A percentile compares a stretch with the other conserved stretches of the same genome.
Conservation (phyloP, 148 eudicot species). For the Silene uniflora region DNA sequence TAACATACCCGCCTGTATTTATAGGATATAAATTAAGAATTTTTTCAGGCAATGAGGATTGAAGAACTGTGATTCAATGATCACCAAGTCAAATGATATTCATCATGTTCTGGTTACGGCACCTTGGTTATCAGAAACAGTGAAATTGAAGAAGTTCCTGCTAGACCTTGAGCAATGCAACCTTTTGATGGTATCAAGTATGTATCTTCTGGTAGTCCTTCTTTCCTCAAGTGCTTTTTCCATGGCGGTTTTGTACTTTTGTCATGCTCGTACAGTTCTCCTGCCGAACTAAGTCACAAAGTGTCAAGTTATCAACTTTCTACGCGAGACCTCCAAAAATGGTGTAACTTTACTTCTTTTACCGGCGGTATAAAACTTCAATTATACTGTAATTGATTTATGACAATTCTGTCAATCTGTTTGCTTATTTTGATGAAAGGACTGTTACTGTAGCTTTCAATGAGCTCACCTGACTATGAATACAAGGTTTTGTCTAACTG, state of each 20-base stretch:
- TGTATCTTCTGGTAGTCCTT: slow-evolving; percentile 37
- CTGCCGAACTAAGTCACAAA: slow-evolving; percentile 51
- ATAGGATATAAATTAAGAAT: background rate
- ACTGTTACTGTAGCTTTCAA: background rate
- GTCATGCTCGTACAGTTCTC: slow-evolving; percentile 74
- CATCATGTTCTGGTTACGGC: background rate
- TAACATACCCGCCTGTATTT: slow-evolving; percentile 57
- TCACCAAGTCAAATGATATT: background rate
- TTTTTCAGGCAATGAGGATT: background rate
- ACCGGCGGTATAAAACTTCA: background rate
- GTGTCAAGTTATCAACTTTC: slow-evolving; percentile 12
- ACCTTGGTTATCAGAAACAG: slow-evolving; percentile 74
- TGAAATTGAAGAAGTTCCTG: slow-evolving; percentile 56
- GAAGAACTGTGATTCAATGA: background rate
- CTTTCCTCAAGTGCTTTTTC: slow-evolving; percentile 73
- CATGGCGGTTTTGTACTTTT: slow-evolving; percentile 63
- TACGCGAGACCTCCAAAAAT: background rate
- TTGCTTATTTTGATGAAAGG: background rate
- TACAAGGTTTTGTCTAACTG: slow-evolving; percentile 46
- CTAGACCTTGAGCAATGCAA: slow-evolving; percentile 43
- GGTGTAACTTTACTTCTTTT: background rate
- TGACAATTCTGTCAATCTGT: background rate
- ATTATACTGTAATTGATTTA: too few relatives aligned
- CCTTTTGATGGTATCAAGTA: slow-evolving; percentile 48
- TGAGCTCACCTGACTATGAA: slow-evolving; percentile 61